Evolutionary conservation across 2,329 filamentous ascomycete species (phyloP).

Genomic region (Annulohypoxylon truncatum): DNA sequence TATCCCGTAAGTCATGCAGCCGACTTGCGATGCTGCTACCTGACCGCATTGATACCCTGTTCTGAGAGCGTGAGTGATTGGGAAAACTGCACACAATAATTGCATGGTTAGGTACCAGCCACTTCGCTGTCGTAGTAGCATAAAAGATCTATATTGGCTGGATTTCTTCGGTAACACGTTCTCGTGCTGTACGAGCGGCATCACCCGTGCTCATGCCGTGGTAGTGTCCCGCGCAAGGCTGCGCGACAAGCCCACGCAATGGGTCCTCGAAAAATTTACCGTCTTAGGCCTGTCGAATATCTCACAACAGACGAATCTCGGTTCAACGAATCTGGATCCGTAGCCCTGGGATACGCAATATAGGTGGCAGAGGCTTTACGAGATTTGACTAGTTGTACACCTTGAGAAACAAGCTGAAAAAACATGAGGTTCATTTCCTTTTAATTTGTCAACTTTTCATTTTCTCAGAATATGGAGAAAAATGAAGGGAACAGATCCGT

Average conservation of each 20-base stretch:
- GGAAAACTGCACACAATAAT: constrained; percentile 23
- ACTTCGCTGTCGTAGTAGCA: constrained; percentile 22
- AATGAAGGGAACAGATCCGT: constrained; percentile 7
- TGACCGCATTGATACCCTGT: constrained; percentile 29
- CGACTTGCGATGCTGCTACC: constrained; percentile 29
- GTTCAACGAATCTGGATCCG: constrained; percentile 39
- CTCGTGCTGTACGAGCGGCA: constrained; percentile 35
- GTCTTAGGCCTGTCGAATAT: constrained; percentile 28
- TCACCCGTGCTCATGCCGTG: constrained; percentile 34
- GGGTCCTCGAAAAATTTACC: constrained; percentile 17
- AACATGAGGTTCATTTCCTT: background rate
- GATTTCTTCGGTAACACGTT: constrained; percentile 28
- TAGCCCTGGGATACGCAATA: constrained; percentile 32
- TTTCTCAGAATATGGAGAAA: background rate
- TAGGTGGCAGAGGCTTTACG: constrained; percentile 14
- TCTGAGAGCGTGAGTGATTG: constrained; percentile 9
- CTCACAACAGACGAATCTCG: constrained; percentile 36
- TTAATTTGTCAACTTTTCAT: background rate
- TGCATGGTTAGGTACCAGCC: constrained; percentile 28
- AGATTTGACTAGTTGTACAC: constrained; percentile 8
- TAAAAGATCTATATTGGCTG: constrained; percentile 15
- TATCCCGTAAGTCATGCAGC: constrained; percentile 31
- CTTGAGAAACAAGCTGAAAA: background rate
- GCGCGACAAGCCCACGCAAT: constrained; percentile 29
- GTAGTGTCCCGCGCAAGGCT: constrained; percentile 32